These are phyloP conservation scores for Entophlyctis luteolus DNA, from an alignment of 192 early-diverging fungal species.

Conservation along the genomic window DNA sequence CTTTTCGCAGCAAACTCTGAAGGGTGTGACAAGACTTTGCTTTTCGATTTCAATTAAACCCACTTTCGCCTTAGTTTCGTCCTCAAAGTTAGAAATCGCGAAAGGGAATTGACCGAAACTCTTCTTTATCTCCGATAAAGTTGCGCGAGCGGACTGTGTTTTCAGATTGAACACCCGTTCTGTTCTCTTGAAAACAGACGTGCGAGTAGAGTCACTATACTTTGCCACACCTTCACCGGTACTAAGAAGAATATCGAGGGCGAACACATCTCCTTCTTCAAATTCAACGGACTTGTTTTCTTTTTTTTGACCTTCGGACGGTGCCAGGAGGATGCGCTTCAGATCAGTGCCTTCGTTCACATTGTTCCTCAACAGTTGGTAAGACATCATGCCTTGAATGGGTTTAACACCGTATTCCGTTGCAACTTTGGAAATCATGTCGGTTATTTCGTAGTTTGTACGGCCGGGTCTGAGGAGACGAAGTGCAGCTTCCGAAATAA, in stretches of 20 bases:
- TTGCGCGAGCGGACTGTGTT: slow-evolving; percentile 75
- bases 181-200: slow-evolving; percentile 84
- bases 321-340: slow-evolving; percentile 93
- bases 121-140: slow-evolving; percentile 69
- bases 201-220: slow-evolving; percentile 66
- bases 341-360: slow-evolving; percentile 72
- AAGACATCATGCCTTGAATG: slow-evolving; percentile 87
- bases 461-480: slow-evolving; percentile 84
- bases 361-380: slow-evolving; percentile 80
- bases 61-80: slow-evolving; percentile 88
- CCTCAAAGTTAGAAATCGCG: slow-evolving; percentile 75
- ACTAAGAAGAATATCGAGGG: slow-evolving; percentile 83
- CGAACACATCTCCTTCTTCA: slow-evolving; percentile 87
- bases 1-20: slow-evolving; percentile 81
- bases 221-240: slow-evolving; percentile 78
- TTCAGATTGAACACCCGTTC: slow-evolving; percentile 77
- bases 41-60: slow-evolving; percentile 87
- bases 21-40: slow-evolving; percentile 75
- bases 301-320: slow-evolving; percentile 68
- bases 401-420: slow-evolving; percentile 80
- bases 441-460: slow-evolving; percentile 67
- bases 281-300: slow-evolving; percentile 59
- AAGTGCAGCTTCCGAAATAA: slow-evolving; percentile 77
- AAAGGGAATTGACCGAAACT: slow-evolving; percentile 87
- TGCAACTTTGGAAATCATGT: slow-evolving; percentile 74